phyloP scores from a whole-genome alignment of 2,329 filamentous ascomycete species.

The Reticulascus tulasneorum region DNA sequence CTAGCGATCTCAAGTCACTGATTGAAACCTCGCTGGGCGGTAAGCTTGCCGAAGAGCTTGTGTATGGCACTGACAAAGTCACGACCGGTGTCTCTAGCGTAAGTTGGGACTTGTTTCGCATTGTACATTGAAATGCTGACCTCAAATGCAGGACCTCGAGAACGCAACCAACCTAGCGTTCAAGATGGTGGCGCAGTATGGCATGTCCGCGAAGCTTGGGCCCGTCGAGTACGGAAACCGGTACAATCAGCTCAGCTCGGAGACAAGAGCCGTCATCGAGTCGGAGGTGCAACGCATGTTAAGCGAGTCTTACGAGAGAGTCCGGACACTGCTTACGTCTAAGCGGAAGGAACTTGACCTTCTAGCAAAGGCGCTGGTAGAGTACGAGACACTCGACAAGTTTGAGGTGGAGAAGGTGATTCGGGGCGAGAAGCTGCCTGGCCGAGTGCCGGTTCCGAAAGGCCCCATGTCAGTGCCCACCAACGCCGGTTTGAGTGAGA shows the following conservation, averaged over 20 bases:
- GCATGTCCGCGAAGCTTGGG: conserved; percentile 84
- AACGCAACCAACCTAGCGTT: conserved; percentile 79
- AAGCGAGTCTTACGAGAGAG: conserved; percentile 75
- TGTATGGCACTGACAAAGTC: conserved; percentile 87
- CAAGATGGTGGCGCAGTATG: conserved; percentile 80
- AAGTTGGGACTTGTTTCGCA: conserved; percentile 30
- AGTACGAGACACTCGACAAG: conserved; percentile 89
- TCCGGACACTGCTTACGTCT: conserved; percentile 64
- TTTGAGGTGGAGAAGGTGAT: conserved; percentile 90
- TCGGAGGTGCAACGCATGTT: conserved; percentile 80
- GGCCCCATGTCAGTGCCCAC: conserved; percentile 33
- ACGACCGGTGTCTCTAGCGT: conserved; percentile 81
- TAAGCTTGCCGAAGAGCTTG: conserved; percentile 85
- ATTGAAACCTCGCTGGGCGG: conserved; percentile 82
- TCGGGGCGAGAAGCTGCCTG: conserved; percentile 73
- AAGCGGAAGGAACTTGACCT: conserved; percentile 83
- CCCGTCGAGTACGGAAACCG: conserved; percentile 83
- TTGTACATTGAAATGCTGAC: conserved; percentile 18
- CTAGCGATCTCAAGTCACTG: conserved; percentile 73
- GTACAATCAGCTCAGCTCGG: conserved; percentile 76
- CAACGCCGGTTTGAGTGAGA: conserved; percentile 5
- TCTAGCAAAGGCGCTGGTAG: conserved; percentile 81
- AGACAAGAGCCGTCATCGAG: conserved; percentile 85
- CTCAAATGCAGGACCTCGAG: conserved; percentile 69
- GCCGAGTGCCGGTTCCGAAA: conserved; percentile 63